Conservation (phyloP, 2,329 filamentous ascomycete species). For the Beauveria australis region DNA sequence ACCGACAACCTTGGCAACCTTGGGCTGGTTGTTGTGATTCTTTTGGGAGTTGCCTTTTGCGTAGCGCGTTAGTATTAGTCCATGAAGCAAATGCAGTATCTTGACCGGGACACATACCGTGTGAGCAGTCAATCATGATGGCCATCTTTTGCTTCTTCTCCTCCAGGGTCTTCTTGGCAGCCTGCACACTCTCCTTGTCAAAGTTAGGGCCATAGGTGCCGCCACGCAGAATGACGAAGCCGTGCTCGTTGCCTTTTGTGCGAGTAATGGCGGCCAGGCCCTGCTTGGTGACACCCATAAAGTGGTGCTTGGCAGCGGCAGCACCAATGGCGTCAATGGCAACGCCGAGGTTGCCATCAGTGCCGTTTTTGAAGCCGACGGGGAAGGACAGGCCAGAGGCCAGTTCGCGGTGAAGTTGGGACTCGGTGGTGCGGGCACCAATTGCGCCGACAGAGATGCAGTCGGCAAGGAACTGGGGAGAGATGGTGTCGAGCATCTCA, state of each 20-base stretch:
- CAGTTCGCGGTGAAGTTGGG: constrained; percentile 90
- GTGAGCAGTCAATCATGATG: constrained; percentile 98
- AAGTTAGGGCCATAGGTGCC: constrained; percentile 91
- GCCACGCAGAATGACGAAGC: constrained; percentile 91
- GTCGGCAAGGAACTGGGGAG: constrained; percentile 93
- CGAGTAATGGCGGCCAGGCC: constrained; percentile 90
- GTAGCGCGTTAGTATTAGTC: background rate
- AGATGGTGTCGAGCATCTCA: constrained; percentile 99
- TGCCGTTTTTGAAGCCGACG: constrained; percentile 99
- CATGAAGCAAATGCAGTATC: background rate
- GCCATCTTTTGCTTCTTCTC: constrained; percentile 81
- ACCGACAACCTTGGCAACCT: constrained; percentile 72
- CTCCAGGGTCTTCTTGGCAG: constrained; percentile 66
- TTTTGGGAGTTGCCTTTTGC: constrained; percentile 83
- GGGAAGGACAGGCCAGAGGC: constrained; percentile 94
- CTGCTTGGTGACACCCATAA: constrained; percentile 98
- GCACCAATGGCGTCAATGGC: constrained; percentile 94
- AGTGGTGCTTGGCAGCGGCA: constrained; percentile 81
- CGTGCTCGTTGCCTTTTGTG: constrained; percentile 90
- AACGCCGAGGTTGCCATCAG: constrained; percentile 82
- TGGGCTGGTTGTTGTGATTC: constrained; percentile 94
- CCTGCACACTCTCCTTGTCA: constrained; percentile 74
- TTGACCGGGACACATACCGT: constrained; percentile 50
- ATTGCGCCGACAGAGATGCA: constrained; percentile 93
- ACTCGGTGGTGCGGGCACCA: constrained; percentile 92